These are phyloP conservation scores for Phytophthora pseudosyringae DNA, from an alignment of 352 stramenopile species.

Conservation along the genomic window DNA sequence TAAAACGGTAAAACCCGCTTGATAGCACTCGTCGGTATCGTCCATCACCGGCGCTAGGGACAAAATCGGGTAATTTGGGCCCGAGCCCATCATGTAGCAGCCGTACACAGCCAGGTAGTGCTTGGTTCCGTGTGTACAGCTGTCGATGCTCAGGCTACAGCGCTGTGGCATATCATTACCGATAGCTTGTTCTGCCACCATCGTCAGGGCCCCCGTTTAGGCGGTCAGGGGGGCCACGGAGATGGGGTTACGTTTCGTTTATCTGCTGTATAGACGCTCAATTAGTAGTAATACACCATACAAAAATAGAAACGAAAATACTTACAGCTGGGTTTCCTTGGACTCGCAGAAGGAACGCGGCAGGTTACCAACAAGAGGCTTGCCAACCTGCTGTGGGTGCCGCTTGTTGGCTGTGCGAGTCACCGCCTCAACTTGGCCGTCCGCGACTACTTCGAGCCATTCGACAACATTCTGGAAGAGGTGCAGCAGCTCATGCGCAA, in stretches of 20 bases:
- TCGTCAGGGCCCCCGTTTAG: slow-evolving; percentile 1
- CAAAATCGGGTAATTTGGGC: neutral
- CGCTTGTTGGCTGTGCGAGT: too few species aligned
- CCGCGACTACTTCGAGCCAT: too few species aligned
- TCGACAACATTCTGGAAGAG: too few species aligned
- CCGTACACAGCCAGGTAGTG: slow-evolving; percentile 12
- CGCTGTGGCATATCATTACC: neutral
- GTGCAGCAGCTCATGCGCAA: too few species aligned
- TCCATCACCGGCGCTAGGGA: slow-evolving; percentile 8
- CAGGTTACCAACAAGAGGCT: too few species aligned
- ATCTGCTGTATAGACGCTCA: slow-evolving; percentile 8
- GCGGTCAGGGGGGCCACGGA: neutral
- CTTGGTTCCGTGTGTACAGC: slow-evolving; percentile 8
- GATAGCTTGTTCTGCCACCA: slow-evolving; percentile 4
- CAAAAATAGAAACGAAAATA: slow-evolving; percentile 3
- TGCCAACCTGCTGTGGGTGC: too few species aligned
- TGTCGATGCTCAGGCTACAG: slow-evolving; percentile 2
- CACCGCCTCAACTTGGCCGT: too few species aligned
- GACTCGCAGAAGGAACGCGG: slow-evolving; percentile 13
- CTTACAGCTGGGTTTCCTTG: slow-evolving; percentile 15
- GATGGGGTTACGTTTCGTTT: slow-evolving; percentile 5
- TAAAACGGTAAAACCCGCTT: neutral
- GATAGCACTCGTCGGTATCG: slow-evolving; percentile 6
- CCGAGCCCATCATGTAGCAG: neutral
- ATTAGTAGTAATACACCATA: neutral